Evolutionary conservation across 345 rosid genomes (phyloP).

Genomic region (Crucihimalaya himalaica): DNA sequence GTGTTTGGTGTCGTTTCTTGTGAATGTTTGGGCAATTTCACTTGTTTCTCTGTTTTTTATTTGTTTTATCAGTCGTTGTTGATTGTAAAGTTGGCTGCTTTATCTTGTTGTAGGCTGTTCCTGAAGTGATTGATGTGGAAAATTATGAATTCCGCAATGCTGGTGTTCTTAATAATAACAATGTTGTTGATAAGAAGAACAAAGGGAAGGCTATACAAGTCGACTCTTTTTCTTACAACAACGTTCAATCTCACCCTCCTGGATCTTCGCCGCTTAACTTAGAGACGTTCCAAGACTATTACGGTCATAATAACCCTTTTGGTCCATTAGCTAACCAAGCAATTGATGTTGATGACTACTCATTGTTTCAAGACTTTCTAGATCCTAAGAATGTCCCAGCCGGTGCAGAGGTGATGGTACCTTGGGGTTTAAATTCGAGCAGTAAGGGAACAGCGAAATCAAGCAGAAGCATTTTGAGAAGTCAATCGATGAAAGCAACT

Average conservation of each 20-base stretch:
- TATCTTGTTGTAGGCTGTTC: constrained; percentile 45
- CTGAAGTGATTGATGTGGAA: constrained; percentile 71
- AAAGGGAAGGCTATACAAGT: constrained; percentile 64
- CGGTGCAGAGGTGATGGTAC: constrained; percentile 64
- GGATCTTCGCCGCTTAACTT: not conserved
- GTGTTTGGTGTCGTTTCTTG: not conserved
- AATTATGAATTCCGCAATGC: constrained; percentile 49
- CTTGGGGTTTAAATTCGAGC: constrained; percentile 48
- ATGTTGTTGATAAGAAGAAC: constrained; percentile 38
- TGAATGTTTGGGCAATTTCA: not conserved
- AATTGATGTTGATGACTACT: constrained; percentile 49
- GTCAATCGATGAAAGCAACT: not conserved
- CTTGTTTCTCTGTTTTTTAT: constrained; percentile 11
- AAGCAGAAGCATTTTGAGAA: constrained; percentile 23
- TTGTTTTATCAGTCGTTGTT: not conserved
- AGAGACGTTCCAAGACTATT: not conserved
- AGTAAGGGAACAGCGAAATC: constrained; percentile 26
- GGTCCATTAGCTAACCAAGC: constrained; percentile 33
- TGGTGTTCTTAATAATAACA: not conserved
- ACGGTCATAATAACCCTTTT: not conserved
- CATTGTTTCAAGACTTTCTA: constrained; percentile 57
- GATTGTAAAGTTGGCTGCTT: constrained; percentile 18
- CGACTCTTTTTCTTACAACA: constrained; percentile 30
- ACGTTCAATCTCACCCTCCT: constrained; percentile 25
- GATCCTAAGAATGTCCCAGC: constrained; percentile 58